Conservation (phyloP, 1,284 basidiomycete genomes). For the Termitomyces sp. region DNA sequence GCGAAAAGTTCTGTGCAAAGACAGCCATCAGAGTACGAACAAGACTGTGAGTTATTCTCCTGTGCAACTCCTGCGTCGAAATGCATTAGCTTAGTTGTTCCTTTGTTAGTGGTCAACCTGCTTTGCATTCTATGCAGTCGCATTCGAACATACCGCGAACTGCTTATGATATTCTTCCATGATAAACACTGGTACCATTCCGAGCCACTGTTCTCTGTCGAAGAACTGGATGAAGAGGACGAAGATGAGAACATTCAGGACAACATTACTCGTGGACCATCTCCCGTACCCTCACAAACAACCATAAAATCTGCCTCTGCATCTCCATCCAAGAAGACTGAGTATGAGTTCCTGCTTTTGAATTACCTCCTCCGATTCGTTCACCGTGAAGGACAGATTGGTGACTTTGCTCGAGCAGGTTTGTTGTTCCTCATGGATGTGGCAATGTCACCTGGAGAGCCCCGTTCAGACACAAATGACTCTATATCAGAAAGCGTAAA, state of each 20-base stretch:
- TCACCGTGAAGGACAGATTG: constrained; percentile 90
- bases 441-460: constrained; percentile 74
- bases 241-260: constrained; percentile 33
- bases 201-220: constrained; percentile 62
- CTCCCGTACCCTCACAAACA: constrained; percentile 56
- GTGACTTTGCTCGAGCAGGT: constrained; percentile 91
- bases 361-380: constrained; percentile 94
- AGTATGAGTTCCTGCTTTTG: constrained; percentile 93
- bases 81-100: constrained; percentile 6
- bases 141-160: constrained; percentile 82
- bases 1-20: constrained; percentile 64
- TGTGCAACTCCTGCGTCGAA: constrained; percentile 12
- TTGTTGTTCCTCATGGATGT: constrained; percentile 92
- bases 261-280: constrained; percentile 29
- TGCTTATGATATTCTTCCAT: constrained; percentile 95
- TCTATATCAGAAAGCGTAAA: constrained; percentile 26
- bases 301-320: constrained; percentile 51
- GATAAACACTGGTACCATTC: constrained; percentile 82
- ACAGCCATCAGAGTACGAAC: constrained; percentile 79
- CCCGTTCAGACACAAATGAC: constrained; percentile 34
- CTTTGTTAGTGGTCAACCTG: constrained; percentile 72
- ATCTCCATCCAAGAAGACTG: constrained; percentile 53
- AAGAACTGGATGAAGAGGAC: constrained; percentile 65
- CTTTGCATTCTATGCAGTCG: constrained; percentile 88
- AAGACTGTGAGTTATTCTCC: constrained; percentile 70